phyloP scores from a whole-genome alignment of 192 early-diverging fungal species.

The Thamnidium elegans region DNA sequence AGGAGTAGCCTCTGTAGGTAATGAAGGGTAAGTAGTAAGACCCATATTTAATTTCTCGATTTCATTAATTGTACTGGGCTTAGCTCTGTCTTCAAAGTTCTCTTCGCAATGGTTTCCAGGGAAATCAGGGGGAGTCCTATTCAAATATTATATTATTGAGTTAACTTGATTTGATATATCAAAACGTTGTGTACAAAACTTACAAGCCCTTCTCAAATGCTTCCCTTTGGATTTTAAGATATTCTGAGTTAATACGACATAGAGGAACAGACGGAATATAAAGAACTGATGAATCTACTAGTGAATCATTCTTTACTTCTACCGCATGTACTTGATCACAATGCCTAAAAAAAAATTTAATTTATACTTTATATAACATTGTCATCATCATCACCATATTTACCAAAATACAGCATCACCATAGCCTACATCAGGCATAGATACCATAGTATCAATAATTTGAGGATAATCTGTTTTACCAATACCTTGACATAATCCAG shows the following conservation, averaged over 20 bases:
- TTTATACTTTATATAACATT: not conserved
- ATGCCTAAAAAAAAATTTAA: too few species aligned
- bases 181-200: constrained; percentile 2
- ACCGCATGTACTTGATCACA: constrained; percentile 35
- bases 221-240: constrained; percentile 19
- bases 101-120: constrained; percentile 29
- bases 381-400: not conserved
- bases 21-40: not conserved
- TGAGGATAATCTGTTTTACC: constrained; percentile 20
- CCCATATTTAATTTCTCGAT: constrained; percentile 26
- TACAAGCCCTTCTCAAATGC: constrained; percentile 26
- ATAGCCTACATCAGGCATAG: constrained; percentile 22
- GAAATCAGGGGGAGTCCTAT: constrained; percentile 35
- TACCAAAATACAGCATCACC: constrained; percentile 39
- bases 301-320: constrained; percentile 16
- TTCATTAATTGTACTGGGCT: constrained; percentile 3
- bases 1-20: not conserved
- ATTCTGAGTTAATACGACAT: constrained; percentile 25
- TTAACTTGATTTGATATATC: not conserved
- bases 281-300: constrained; percentile 29
- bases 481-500: constrained; percentile 21
- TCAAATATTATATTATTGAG: constrained; percentile 2
- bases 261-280: constrained; percentile 34
- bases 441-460: constrained; percentile 31
- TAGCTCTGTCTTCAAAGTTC: constrained; percentile 20